Evolutionary conservation across 2,329 filamentous ascomycete species (phyloP), one percentile per base, ranked within the genome.

Genomic region (Colletotrichum limetticola): DNA sequence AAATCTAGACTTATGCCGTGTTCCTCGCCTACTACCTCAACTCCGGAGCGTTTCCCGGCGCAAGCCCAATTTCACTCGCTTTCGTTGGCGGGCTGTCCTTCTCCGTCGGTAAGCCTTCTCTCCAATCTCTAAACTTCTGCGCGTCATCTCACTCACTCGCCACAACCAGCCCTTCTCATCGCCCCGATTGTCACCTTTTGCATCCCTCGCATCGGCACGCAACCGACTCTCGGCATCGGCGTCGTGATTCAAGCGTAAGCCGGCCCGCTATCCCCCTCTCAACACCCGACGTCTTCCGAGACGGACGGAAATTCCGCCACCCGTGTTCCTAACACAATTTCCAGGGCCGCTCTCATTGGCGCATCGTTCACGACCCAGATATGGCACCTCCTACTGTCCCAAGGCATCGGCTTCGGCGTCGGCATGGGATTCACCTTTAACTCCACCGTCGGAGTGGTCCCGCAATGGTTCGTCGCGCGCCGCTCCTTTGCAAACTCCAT

Each of bases 371-470:
- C 92, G 0, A 84, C 79, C 19, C 78, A 89, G 68, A 91, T 94
- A 70, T 95, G 93, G 92, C 93, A 96, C 46, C 86, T 97, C 0
- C 91, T 95, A 70, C 86, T 96, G 0, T 89, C 88, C 6, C 94
- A 96, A 79, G 94, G 94, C 5, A 78, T 95, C 3, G 89, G 91
- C 66, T 95, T 96, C 74, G 94, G 94, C n/a, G 80, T 92, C 26
- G 94, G 93, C 3, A 92, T 96, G 88, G 94, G 94, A 0, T 92
- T 95, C 70, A 84, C 92, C 11, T 96, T 95, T 79, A 92, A 93
- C 0, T 89, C 90, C 0, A 90, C 87, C 5, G 91, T 93, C 3
- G 89, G 89, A 42, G 88, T 95, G 12, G 86, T 93, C 0, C 89
- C 93, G 2, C 93, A 95, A 79, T 95, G 93, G 93, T 95, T 95